Evolutionary conservation across 768 basidiomycete species (phyloP), one percentile per base, ranked within the genome.

Genomic region (Tulasnella sp.): DNA sequence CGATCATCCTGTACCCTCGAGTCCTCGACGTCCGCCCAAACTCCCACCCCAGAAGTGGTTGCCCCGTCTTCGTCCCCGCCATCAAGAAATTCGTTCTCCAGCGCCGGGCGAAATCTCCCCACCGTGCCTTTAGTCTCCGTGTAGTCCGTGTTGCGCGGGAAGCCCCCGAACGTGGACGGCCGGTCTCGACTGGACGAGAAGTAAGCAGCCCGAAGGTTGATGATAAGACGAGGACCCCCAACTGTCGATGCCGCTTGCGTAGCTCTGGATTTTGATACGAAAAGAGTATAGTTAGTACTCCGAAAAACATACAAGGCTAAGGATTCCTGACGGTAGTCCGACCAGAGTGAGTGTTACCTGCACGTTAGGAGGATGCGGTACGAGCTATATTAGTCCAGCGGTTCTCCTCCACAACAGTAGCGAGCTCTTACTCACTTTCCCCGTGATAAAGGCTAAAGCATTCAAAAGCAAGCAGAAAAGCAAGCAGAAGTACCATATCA

Each of bases 1-100:
- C 87, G 86, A 76, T 88, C 77, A 18, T 42, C 18, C n/a, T n/a
- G 24, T 18, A 20, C 58, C 31, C 18, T 11, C 2, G 34, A 14
- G 31, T 16, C 28, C 7, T 34, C 31, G 37, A 37, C 37, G 12
- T 69, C 34, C 1, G 64, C 28, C 64, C 64, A 69, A 69, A 69
- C 28, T 20, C 64, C 64, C 31, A 69, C 34, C 14, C 31, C 34
- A 37, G 37, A 12, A 24, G 64, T 37, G 34, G 28, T 31, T 22
- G 8, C 28, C 2, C 64, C 1, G 28, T 69, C 28, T 69, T 34
- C 31, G 18, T 69, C 64, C 20, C 3, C 64, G 5, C 34, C 12
- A 37, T 16, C 12, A 11, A 37, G 2, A 37, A 8, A 0, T 20
- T 69, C 64, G 5, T 7, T 18, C 18, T 14, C 14, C n/a, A 37